Conservation (phyloP, 345 rosid genomes). For the Clarkia xantiana region DNA sequence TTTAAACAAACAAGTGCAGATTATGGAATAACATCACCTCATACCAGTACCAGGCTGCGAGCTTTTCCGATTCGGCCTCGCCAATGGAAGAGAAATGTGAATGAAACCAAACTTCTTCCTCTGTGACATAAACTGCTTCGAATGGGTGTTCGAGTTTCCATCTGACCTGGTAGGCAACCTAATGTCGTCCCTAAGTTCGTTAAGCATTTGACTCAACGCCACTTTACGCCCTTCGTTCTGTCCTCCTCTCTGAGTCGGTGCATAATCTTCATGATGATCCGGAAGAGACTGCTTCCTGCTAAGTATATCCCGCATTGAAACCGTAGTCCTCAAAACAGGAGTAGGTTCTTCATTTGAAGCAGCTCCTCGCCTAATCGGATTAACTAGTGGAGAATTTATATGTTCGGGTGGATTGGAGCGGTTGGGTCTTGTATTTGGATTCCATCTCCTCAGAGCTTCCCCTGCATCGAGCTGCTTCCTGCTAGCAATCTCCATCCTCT, state of each 20-base stretch:
- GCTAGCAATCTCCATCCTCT: slow-evolving; percentile 55
- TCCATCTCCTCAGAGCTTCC: slow-evolving; percentile 60
- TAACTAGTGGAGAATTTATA: slow-evolving; percentile 25
- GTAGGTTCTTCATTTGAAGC: slow-evolving; percentile 19
- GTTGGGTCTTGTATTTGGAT: slow-evolving; percentile 20
- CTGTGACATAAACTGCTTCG: slow-evolving; percentile 38
- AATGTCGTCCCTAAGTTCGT: slow-evolving; percentile 57
- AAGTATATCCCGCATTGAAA: slow-evolving; percentile 90
- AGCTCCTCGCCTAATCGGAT: slow-evolving; percentile 14
- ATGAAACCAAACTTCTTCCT: slow-evolving; percentile 83
- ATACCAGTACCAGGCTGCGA: slow-evolving; percentile 16
- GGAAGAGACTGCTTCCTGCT: slow-evolving; percentile 50
- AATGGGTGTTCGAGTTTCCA: slow-evolving; percentile 31
- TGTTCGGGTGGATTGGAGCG: slow-evolving; percentile 27
- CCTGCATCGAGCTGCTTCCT: slow-evolving; percentile 66
- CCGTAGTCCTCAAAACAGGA: slow-evolving; percentile 47
- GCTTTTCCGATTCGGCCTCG: slow-evolving; percentile 63
- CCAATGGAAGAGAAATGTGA: slow-evolving; percentile 64
- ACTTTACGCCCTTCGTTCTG: slow-evolving; percentile 41
- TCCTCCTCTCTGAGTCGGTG: slow-evolving; percentile 11
- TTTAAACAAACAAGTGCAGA: no score
- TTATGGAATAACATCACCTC: slow-evolving; percentile 6
- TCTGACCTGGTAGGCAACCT: slow-evolving; percentile 28
- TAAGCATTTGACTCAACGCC: slow-evolving; percentile 78
- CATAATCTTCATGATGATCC: slow-evolving; percentile 25